phyloP scores from a whole-genome alignment of 2,329 filamentous ascomycete species.

The Neobulgaria alba region DNA sequence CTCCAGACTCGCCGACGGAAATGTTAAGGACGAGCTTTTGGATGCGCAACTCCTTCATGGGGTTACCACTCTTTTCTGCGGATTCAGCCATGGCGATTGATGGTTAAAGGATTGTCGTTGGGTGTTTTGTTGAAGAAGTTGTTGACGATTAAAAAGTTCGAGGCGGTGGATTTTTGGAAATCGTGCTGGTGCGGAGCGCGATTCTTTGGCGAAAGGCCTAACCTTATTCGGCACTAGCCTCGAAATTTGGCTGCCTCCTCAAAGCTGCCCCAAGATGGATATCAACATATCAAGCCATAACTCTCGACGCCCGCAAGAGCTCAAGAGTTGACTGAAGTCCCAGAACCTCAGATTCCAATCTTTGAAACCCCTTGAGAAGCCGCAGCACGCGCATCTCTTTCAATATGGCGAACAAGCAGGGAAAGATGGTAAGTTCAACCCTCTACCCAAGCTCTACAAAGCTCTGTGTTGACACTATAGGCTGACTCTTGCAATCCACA shows the following conservation, averaged over 20 bases:
- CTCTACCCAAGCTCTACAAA: conserved; percentile 31
- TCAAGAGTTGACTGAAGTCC: conserved; percentile 26
- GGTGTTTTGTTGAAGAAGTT: conserved; percentile 5
- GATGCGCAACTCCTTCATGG: conserved; percentile 99
- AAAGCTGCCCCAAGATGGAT: not conserved
- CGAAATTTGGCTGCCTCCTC: conserved; percentile 7
- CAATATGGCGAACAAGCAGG: conserved; percentile 84
- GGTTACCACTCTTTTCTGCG: conserved; percentile 79
- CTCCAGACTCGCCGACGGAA: conserved; percentile 99
- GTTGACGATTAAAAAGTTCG: conserved; percentile 18
- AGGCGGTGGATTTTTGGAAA: conserved; percentile 9
- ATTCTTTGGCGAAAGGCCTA: too few relatives aligned
- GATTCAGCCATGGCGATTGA: conserved; percentile 49
- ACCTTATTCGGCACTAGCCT: not conserved
- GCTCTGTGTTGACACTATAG: conserved; percentile 43
- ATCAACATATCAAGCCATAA: conserved; percentile 13
- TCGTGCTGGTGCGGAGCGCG: conserved; percentile 4
- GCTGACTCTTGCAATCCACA: conserved; percentile 48
- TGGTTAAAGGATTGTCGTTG: conserved; percentile 16
- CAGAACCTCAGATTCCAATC: conserved; percentile 27
- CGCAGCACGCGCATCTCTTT: conserved; percentile 30
- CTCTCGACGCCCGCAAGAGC: conserved; percentile 22
- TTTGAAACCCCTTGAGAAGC: conserved; percentile 31
- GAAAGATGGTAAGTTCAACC: conserved; percentile 84
- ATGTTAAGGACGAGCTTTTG: conserved; percentile 99